Conservation (phyloP, 1,139 yeast genomes). For the Blastobotrys niveus region DNA sequence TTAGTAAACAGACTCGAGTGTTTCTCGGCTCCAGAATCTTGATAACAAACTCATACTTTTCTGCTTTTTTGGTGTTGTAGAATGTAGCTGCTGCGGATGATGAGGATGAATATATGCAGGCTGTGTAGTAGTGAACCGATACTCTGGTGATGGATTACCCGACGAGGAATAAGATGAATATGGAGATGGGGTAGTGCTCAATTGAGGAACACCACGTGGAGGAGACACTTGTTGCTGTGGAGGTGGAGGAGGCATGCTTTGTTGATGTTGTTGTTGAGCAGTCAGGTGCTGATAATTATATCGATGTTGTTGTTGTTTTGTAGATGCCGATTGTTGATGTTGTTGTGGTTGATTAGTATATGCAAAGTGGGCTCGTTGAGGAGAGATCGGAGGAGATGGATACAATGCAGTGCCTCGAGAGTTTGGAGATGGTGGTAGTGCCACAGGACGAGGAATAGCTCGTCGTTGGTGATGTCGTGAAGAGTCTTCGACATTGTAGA, state of each 20-base stretch:
- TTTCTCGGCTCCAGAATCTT: constrained; percentile 16
- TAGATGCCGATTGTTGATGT: not conserved
- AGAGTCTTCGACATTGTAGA: constrained; percentile 9
- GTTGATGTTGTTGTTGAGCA: not conserved
- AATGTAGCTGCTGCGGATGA: constrained; percentile 4
- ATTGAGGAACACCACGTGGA: constrained; percentile 12
- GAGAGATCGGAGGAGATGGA: constrained; percentile 18
- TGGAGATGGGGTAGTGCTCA: constrained; percentile 16
- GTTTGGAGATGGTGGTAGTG: constrained; percentile 9
- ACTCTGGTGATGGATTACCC: constrained; percentile 18
- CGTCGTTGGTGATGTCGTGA: constrained; percentile 1
- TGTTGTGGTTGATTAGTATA: too few species aligned
- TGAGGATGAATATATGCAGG: constrained; percentile 4
- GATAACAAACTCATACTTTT: constrained; percentile 14
- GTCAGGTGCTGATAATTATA: not conserved
- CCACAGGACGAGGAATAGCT: constrained; percentile 11
- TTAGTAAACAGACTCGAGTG: constrained; percentile 15
- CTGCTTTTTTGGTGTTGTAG: constrained; percentile 14
- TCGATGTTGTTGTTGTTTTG: not conserved
- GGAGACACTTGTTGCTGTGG: constrained; percentile 12
- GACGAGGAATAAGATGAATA: constrained; percentile 14
- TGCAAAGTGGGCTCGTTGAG: constrained; percentile 12
- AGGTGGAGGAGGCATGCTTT: too few species aligned
- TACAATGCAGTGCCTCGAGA: constrained; percentile 3
- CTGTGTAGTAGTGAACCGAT: constrained; percentile 14